Base-by-base conservation (phyloP, 768 basidiomycete genomes). In the Nevesoporus exiguus region DNA sequence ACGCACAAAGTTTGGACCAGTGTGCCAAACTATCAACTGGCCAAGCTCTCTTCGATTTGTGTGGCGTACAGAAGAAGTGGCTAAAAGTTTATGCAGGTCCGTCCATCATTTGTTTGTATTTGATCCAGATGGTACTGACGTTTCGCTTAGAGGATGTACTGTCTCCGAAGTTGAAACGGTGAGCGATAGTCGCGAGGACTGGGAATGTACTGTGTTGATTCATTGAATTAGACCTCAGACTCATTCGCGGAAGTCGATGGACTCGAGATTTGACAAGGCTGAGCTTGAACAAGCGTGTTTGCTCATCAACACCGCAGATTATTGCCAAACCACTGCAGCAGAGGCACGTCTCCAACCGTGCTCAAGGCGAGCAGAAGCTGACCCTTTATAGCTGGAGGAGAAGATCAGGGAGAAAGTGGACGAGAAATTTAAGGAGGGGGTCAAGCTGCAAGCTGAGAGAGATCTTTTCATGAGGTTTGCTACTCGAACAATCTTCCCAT, bases 221-320 rank as follows among this genome's bases (percentile, higher is more conserved):
- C 29, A 42, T 47, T 48, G 37, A 37, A 36, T 49, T 74, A 85
- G 66, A 66, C 79, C 65, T 62, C 60, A 76, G 66, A 56, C 51
- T 3, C 71, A 69, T 48, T 51, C 75, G 43, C 83, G 94, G 2
- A 82, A 80, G 61, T 98, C 95, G 2, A 76, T 76, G 19, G 96
- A 99, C 46, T 81, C 83, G 6, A 82, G 88, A n/a, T 80, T 84
- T 30, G 94, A 97, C 66, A 57, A 80, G 8, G 76, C 77, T 4
- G 86, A 94, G 55, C 69, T 98, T 30, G 85, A 83, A 62, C 90
- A 89, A 57, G 84, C 90, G 0, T 94, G 92, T 66, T 74, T 93
- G n/a, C 73, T 96, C 24, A 85, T 99, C 65, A 98, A 99, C 64
- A 99, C 97, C 0, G 96, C 95, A 1, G 95, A 98, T 66, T 99